phyloP scores from a whole-genome alignment of 2,329 filamentous ascomycete species.

The Akanthomyces uredinophilus region DNA sequence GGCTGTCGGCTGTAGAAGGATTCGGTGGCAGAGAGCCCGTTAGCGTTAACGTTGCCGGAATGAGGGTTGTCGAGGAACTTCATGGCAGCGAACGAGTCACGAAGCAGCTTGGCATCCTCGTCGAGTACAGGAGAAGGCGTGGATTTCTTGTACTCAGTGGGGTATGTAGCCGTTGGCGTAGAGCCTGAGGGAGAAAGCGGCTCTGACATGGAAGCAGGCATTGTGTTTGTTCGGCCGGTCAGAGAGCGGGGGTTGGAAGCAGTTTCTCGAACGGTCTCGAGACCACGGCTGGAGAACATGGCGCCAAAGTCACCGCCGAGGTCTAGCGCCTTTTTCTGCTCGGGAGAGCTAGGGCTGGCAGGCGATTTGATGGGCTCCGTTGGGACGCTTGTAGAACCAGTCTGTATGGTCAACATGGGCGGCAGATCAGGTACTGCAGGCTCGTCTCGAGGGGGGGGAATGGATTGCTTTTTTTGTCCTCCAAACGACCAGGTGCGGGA shows the following conservation, averaged over 20 bases:
- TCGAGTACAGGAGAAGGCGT: conserved; percentile 39
- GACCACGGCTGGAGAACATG: conserved; percentile 48
- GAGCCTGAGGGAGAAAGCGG: conserved; percentile 30
- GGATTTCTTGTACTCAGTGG: conserved; percentile 38
- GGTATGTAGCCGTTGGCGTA: conserved; percentile 34
- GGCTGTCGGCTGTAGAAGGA: conserved; percentile 11
- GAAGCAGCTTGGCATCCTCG: conserved; percentile 49
- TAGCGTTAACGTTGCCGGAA: not conserved
- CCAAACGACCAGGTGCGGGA: conserved; percentile 58
- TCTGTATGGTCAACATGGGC: conserved; percentile 32
- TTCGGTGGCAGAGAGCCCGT: conserved; percentile 16
- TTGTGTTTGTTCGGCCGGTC: conserved; percentile 39
- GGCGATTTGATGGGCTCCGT: conserved; percentile 35
- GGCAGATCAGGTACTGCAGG: conserved; percentile 30
- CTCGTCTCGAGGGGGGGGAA: conserved; percentile 26
- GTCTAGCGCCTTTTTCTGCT: conserved; percentile 42
- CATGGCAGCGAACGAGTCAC: conserved; percentile 47
- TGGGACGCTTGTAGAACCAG: conserved; percentile 5
- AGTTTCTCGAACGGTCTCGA: conserved; percentile 41
- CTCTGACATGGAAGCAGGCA: conserved; percentile 36
- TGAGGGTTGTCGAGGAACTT: conserved; percentile 35
- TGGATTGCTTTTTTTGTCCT: conserved; percentile 44
- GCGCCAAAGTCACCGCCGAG: conserved; percentile 54
- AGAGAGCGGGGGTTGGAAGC: conserved; percentile 38
- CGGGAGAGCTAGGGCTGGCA: conserved; percentile 48